A percentile compares a stretch with the other conserved stretches of the same genome.
Evolutionary conservation across 306 rosid species (phyloP).

Genomic region (Sechiopsis laciniata): DNA sequence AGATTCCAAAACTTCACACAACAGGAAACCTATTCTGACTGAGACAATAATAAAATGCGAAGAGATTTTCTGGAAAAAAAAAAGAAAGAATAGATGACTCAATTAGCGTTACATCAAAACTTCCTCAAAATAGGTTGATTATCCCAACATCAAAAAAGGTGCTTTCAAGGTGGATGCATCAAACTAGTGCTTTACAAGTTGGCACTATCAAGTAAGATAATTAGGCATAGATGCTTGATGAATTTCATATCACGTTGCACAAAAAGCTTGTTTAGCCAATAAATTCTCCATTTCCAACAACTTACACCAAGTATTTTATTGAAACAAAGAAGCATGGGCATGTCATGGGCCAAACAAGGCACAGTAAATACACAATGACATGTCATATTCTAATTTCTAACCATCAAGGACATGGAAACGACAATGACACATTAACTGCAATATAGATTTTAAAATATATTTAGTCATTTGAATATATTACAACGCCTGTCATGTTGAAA

Average conservation of each 20-base stretch:
- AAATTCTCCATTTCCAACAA: constrained; percentile 8
- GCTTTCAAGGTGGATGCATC: not conserved
- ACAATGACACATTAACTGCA: not conserved
- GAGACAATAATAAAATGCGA: not conserved
- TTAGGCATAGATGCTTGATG: not conserved
- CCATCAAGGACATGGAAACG: not conserved
- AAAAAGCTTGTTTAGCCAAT: not conserved
- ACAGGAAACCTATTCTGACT: not conserved
- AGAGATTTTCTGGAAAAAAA: not conserved
- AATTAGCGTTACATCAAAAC: not conserved
- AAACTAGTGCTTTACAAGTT: not conserved
- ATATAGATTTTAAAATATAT: too few relatives aligned
- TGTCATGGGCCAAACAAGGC: not conserved
- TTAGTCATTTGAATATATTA: too few relatives aligned
- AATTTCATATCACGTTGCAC: not conserved
- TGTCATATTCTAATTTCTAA: constrained; percentile 6
- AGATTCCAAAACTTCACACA: constrained; percentile 15
- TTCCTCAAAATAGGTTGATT: not conserved
- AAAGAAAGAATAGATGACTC: not conserved
- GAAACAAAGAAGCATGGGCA: not conserved
- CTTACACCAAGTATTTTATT: not conserved
- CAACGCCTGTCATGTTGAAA: too few relatives aligned
- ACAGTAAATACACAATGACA: not conserved
- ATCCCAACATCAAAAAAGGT: not conserved
- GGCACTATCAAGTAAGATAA: not conserved